Conservation (phyloP, 768 basidiomycete genomes). For the Tremella mesenterica region DNA sequence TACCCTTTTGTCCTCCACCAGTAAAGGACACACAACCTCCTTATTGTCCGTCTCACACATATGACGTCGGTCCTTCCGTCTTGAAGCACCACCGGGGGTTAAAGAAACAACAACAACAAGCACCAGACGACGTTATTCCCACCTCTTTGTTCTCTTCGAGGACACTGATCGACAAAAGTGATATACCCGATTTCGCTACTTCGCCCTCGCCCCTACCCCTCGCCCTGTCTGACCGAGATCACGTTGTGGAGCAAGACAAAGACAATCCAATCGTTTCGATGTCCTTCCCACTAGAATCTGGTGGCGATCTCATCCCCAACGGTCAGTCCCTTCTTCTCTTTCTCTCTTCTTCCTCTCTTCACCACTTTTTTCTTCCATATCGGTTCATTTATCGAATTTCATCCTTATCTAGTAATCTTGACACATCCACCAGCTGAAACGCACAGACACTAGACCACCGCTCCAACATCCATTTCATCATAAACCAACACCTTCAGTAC, state of each 20-base stretch:
- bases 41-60: no score
- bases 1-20: background rate
- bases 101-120: no score
- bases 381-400: background rate
- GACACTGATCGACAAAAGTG: slow-evolving; percentile 1
- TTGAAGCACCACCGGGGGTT: no score
- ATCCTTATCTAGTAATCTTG: background rate
- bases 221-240: no score
- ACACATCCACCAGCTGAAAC: background rate
- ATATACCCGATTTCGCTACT: no score
- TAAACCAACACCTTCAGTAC: slow-evolving; percentile 19
- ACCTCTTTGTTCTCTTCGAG: background rate
- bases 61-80: background rate
- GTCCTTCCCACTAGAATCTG: background rate
- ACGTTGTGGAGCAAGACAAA: no score
- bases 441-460: background rate
- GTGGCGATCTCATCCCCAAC: no score
- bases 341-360: background rate
- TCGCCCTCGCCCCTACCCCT: no score
- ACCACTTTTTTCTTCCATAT: background rate
- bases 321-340: background rate
- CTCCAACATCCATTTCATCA: slow-evolving; percentile 7
- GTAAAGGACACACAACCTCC: background rate
- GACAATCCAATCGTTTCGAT: no score
- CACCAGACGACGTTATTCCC: background rate